A percentile compares a stretch with the other conserved stretches of the same genome.
phyloP scores from a whole-genome alignment of 179 eudicot genomes.

The Pouteria campechiana region DNA sequence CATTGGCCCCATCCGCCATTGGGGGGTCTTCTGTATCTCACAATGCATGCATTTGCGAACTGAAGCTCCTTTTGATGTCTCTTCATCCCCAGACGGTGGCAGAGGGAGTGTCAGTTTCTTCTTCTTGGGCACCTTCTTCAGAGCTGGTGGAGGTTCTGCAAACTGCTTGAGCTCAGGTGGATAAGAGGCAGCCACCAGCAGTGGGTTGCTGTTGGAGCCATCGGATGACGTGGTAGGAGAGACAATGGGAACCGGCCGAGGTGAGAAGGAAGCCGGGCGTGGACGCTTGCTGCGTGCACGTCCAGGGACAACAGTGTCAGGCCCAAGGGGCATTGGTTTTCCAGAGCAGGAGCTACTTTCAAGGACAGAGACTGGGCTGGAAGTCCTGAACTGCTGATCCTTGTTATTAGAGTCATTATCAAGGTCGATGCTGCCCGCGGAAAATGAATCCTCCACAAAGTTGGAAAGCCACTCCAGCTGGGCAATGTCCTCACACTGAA shows the following conservation, averaged over 20 bases:
- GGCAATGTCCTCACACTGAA: conserved; percentile 82
- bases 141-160: conserved; percentile 22
- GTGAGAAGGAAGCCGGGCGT: conserved; percentile 58
- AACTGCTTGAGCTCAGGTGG: conserved; percentile 24
- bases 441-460: conserved; percentile 86
- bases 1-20: conserved; percentile 80
- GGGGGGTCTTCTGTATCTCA: conserved; percentile 79
- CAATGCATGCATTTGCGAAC: conserved; percentile 74
- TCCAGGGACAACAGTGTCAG: conserved; percentile 17
- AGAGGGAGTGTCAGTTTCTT: conserved; percentile 41
- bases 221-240: conserved; percentile 32
- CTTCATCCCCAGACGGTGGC: conserved; percentile 1
- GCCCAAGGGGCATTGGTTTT: conserved; percentile 25
- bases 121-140: conserved; percentile 21
- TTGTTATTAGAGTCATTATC: conserved; percentile 9
- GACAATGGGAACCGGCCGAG: conserved; percentile 25
- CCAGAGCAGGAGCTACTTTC: conserved; percentile 67
- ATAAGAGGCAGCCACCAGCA: conserved; percentile 6
- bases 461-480: conserved; percentile 89
- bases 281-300: conserved; percentile 84
- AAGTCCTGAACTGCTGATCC: conserved; percentile 45
- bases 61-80: conserved; percentile 7
- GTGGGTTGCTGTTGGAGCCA: conserved; percentile 4
- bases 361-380: conserved; percentile 73
- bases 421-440: conserved; percentile 53